Evolutionary conservation across 2,329 filamentous ascomycete genomes (phyloP), one percentile per base, ranked within the genome.

Genomic region (Arthroderma sp.): DNA sequence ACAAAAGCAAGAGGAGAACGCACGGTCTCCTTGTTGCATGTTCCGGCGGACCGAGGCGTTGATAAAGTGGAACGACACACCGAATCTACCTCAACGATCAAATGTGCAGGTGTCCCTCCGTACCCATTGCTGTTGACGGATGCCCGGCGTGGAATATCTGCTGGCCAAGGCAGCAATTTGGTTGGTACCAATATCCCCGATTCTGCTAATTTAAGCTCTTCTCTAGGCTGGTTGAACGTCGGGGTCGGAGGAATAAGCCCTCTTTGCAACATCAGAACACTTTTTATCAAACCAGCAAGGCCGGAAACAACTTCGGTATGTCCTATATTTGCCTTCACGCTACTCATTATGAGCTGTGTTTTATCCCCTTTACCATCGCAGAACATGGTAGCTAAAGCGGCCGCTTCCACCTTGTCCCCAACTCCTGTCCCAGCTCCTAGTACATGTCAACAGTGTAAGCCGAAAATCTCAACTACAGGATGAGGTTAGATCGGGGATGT

Each of bases 41-140:
- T 31, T 31, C 28, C 28, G 7, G 3, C 7, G 28, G 28, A 7
- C 3, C 7, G 28, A 31, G 28, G 28, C 28, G 28, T 4, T 3
- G 28, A 7, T 7, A 31, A 31, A 4, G 7, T 31, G 28, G 28
- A 31, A 31, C 7, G 28, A 7, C 28, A 31, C 4, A 4, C 7
- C 7, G 28, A 31, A 31, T 31, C 28, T 4, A 31, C 28, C 5
- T 77, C 74, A 25, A 78, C 53, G 31, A 77, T 71, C 0, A 68
- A 68, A 59, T 76, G 73, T 1, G 71, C 69, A 41, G 74, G 75
- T 1, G 74, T 70, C 3, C 73, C 74, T 4, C 73, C 72, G 52
- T 72, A 72, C 0, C 74, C 76, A 59, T 78, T 79, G 15, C 72
- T 71, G 57, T 76, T 78, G 0, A 79, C 68, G 38, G 73, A 73